These are phyloP conservation scores for Lenwebbia sp. DNA, from an alignment of 345 rosid species.

Conservation along the genomic window DNA sequence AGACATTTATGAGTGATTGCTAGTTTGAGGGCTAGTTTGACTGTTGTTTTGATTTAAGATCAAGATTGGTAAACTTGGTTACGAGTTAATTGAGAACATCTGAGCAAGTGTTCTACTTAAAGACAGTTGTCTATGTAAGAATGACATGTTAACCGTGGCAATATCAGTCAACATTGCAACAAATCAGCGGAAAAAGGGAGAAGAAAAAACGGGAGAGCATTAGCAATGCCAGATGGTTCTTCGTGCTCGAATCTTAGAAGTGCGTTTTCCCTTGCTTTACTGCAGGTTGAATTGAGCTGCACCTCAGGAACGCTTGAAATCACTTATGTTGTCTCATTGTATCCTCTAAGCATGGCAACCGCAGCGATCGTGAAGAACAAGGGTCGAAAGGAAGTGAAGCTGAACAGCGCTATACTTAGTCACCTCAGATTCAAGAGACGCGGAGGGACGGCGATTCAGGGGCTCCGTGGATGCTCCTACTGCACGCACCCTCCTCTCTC, in stretches of 20 bases:
- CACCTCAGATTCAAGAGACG: conserved; percentile 56
- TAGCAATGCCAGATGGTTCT: background rate
- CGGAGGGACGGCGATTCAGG: conserved; percentile 46
- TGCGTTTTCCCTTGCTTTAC: background rate
- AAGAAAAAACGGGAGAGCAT: background rate
- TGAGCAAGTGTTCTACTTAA: background rate
- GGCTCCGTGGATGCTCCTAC: conserved; percentile 54
- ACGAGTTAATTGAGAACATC: background rate
- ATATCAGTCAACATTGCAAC: background rate
- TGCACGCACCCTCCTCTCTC: conserved; percentile 59
- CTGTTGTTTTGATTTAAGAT: background rate
- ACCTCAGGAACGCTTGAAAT: conserved; percentile 50
- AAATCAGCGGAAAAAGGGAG: background rate
- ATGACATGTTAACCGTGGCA: background rate
- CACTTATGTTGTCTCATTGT: conserved; percentile 53
- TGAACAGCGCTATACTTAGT: conserved; percentile 67
- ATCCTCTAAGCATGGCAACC: conserved; percentile 67
- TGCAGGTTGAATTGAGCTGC: conserved; percentile 71
- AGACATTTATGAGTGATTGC: background rate
- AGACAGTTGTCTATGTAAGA: background rate
- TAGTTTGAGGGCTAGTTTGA: background rate
- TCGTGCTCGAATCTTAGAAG: background rate
- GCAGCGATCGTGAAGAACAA: conserved; percentile 65
- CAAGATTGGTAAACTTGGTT: background rate
- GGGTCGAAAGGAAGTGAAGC: conserved; percentile 46